These are phyloP conservation scores for Phytophthora agathidicida DNA, from an alignment of 352 stramenopile genomes.

Conservation along the genomic window DNA sequence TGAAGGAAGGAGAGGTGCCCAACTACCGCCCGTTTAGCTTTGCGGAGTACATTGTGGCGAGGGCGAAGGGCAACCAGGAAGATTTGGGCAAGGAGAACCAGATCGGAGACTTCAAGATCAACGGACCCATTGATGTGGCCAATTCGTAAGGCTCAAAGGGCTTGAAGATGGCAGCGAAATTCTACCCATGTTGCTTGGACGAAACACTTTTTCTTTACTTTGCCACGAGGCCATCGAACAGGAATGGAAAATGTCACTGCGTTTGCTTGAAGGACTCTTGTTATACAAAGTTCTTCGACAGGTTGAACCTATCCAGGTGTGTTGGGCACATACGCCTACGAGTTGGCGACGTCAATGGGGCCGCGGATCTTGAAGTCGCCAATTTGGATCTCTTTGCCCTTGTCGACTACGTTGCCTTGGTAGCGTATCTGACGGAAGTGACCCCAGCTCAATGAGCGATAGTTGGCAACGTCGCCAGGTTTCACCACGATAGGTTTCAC, in stretches of 20 bases:
- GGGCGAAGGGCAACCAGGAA: conserved; percentile 92
- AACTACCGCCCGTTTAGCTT: conserved; percentile 87
- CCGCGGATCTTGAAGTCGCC: conserved; percentile 25
- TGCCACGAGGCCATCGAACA: no score
- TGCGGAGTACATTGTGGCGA: conserved; percentile 86
- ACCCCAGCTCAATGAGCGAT: neutral
- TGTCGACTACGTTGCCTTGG: neutral
- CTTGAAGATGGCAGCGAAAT: no score
- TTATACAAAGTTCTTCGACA: no score
- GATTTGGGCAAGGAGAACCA: conserved; percentile 94
- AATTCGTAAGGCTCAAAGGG: neutral
- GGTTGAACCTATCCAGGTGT: no score
- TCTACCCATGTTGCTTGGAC: no score
- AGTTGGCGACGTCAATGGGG: conserved; percentile 15
- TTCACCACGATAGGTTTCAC: no score
- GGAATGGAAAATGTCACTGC: no score
- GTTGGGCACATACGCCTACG: no score
- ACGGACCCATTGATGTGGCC: conserved; percentile 11
- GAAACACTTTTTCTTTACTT: no score
- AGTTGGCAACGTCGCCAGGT: no score
- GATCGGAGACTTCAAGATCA: conserved; percentile 76
- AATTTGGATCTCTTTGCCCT: no score
- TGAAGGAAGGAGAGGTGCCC: conserved; percentile 36
- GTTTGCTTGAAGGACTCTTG: no score
- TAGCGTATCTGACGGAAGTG: neutral